phyloP scores from a whole-genome alignment of 2,329 filamentous ascomycete genomes.

The Rhynchosporium agropyri region DNA sequence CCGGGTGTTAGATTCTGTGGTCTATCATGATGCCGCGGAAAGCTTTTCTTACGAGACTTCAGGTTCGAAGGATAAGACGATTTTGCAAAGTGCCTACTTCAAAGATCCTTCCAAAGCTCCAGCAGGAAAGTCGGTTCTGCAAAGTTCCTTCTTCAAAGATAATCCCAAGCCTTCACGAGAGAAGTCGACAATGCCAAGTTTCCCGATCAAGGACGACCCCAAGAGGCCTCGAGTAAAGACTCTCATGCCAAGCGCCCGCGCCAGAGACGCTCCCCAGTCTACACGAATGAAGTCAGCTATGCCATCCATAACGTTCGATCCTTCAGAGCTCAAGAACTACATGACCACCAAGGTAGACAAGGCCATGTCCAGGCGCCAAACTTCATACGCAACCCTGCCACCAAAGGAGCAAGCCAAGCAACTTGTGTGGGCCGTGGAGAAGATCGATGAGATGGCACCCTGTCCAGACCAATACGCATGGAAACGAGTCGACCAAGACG shows the following conservation, averaged over 20 bases:
- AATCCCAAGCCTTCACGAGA: not conserved
- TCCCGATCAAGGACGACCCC: not conserved
- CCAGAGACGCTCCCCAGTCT: not conserved
- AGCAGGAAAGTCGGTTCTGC: not conserved
- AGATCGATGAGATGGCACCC: slow-evolving; percentile 51
- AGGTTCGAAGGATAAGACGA: too few species aligned
- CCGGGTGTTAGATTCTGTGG: too few species aligned
- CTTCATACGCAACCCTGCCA: slow-evolving; percentile 2
- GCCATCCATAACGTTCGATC: not conserved
- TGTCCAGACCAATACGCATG: slow-evolving; percentile 56
- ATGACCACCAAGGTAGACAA: slow-evolving; percentile 9
- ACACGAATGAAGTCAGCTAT: not conserved
- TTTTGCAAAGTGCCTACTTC: too few species aligned
- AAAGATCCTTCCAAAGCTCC: not conserved
- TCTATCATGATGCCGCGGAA: too few species aligned
- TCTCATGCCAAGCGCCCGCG: too few species aligned
- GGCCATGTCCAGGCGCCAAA: slow-evolving; percentile 12
- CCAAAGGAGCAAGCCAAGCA: slow-evolving; percentile 15
- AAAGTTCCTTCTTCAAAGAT: not conserved
- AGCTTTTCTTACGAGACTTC: too few species aligned
- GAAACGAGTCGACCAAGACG: slow-evolving; percentile 54
- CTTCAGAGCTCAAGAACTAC: not conserved
- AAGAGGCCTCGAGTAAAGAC: not conserved
- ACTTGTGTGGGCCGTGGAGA: slow-evolving; percentile 13
- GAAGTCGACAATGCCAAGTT: not conserved